Evolutionary conservation across 2,329 filamentous ascomycete genomes (phyloP), one percentile per base, ranked within the genome.

Genomic region (Ascomycota sp.): DNA sequence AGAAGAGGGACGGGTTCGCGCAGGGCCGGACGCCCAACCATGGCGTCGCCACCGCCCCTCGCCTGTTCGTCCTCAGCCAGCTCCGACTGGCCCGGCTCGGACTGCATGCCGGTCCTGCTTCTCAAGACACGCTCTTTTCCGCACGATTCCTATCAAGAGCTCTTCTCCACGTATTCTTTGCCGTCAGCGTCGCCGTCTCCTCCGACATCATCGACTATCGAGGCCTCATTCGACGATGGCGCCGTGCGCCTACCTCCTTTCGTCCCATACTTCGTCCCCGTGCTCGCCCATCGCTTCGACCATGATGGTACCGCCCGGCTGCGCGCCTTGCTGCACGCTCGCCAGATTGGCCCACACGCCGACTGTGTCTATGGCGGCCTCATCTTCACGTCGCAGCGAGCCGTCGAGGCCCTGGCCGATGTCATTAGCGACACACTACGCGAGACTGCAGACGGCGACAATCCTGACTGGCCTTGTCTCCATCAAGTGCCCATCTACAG

Each of bases 301-400:
- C 61, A 70, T 20, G 54, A 61, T 17, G 69, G 73, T 2, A 52
- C 81, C 40, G 46, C 52, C 20, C 51, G 52, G 26, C 51, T 83
- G 15, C 56, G 56, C 20, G 43, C 49, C 3, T 44, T 71, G 11
- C 58, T 85, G 8, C 44, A 41, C 8, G 38, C 43, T 2, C 51
- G 46, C 17, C 38, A 43, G 11, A 61, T 74, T 35, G 53, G 55
- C 27, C 35, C 35, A n/a, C 30, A 30, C 0, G 25, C 42, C 1
- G 51, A 45, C 3, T 47, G 49, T 25, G 41, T 53, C 10, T 86
- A 80, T 43, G 77, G 78, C 5, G 80, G 77, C n/a, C 54, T 86
- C 33, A 73, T 89, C 29, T 86, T 89, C 45, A 89, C 80, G 2
- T 85, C 77, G 7, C 81, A 89, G 47, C 65, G 80, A 29, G 78